A percentile compares a stretch with the other conserved stretches of the same genome.
Conservation (phyloP, 257 asterid species). For the Nicotiana sylvestris region DNA sequence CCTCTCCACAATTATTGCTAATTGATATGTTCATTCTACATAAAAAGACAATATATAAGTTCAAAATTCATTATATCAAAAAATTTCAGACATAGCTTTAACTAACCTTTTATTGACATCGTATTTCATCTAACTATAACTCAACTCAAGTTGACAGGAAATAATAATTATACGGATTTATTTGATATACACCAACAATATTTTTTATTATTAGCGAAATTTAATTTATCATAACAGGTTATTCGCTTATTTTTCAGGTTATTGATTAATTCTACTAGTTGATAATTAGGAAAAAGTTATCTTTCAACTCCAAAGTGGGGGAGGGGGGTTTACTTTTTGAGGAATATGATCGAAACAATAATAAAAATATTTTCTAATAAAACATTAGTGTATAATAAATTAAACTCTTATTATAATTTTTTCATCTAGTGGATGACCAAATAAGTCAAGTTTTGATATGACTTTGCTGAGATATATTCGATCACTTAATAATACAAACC, state of each 20-base stretch:
- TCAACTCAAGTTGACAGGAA: neutral
- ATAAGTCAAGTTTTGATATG: neutral
- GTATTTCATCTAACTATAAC: no score
- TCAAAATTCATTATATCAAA: neutral
- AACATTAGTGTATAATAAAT: neutral
- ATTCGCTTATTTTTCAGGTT: neutral
- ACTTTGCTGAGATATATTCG: neutral
- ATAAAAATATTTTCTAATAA: neutral
- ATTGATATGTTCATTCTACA: neutral
- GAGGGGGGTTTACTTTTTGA: neutral
- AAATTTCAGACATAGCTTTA: no score
- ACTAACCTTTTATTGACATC: no score
- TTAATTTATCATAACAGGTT: neutral
- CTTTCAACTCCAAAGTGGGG: neutral
- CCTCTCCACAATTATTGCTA: constrained; percentile 12
- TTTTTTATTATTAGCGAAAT: neutral
- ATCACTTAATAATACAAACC: neutral
- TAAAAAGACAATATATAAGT: neutral
- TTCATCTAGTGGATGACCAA: neutral
- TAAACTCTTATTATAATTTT: neutral
- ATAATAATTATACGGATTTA: neutral
- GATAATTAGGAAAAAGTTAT: no score
- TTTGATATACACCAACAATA: neutral
- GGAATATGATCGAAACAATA: neutral
- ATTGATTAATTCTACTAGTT: neutral